phyloP scores from a whole-genome alignment of 2,329 filamentous ascomycete genomes.

The Penicillium aurantiogriseum region DNA sequence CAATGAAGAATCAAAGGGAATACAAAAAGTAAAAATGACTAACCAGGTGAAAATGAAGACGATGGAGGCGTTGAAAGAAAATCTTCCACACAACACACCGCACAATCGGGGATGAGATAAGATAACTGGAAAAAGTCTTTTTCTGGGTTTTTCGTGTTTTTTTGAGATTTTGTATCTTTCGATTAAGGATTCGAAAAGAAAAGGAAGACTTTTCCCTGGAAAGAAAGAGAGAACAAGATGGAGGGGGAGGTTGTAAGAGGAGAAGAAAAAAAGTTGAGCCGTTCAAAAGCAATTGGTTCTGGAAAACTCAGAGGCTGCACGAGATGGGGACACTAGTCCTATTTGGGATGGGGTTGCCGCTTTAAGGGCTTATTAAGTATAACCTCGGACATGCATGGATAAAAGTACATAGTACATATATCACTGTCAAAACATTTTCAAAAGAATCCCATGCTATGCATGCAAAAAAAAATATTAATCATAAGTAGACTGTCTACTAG shows the following conservation, averaged over 20 bases:
- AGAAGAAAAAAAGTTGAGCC: conserved; percentile 29
- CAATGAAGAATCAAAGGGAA: conserved; percentile 2
- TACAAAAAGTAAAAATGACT: conserved; percentile 14
- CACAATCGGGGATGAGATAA: conserved; percentile 34
- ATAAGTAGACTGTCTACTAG: background rate
- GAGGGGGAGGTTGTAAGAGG: conserved; percentile 21
- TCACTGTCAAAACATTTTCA: background rate
- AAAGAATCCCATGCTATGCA: conserved; percentile 31
- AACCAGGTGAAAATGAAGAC: conserved; percentile 21
- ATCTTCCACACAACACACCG: conserved; percentile 33
- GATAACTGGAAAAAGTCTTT: conserved; percentile 28
- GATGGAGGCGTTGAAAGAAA: conserved; percentile 29
- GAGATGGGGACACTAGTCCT: conserved; percentile 24
- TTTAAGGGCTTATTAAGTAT: conserved; percentile 19
- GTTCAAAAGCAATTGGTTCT: conserved; percentile 28
- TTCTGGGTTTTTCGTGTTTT: conserved; percentile 44
- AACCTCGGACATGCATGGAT: conserved; percentile 1
- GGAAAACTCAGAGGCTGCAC: conserved; percentile 36
- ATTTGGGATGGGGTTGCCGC: conserved; percentile 17
- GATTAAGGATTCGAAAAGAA: conserved; percentile 34
- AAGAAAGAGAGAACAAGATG: conserved; percentile 26
- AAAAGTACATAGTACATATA: background rate
- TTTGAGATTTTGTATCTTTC: conserved; percentile 35
- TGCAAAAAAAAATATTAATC: conserved; percentile 6
- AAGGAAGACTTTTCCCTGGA: conserved; percentile 27